Percentiles rank a stretch among this genome's conserved stretches.
Conservation (phyloP, 495 filamentous ascomycete species). For the Podospora comata region DNA sequence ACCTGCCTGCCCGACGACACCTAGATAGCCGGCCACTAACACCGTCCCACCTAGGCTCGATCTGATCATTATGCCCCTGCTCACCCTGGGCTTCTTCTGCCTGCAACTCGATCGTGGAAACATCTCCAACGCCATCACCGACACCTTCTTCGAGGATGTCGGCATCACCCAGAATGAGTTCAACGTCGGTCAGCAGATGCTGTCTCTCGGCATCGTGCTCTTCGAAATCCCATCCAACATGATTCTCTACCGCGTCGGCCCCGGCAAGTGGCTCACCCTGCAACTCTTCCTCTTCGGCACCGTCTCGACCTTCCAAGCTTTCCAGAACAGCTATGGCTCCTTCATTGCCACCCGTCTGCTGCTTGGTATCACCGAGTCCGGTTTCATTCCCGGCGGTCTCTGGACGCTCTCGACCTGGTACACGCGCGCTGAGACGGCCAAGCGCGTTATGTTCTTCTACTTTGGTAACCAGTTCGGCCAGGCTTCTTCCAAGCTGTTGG, state of each 20-base stretch:
- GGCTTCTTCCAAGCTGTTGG: constrained; percentile 43
- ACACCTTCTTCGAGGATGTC: constrained; percentile 49
- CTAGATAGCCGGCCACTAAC: background rate
- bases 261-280: constrained; percentile 54
- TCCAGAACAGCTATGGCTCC: constrained; percentile 47
- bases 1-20: too few relatives aligned
- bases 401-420: constrained; percentile 64
- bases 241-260: constrained; percentile 55
- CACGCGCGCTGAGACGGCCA: constrained; percentile 53
- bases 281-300: constrained; percentile 59
- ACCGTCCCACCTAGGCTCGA: constrained; percentile 40
- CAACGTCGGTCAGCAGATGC: constrained; percentile 56
- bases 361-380: constrained; percentile 52
- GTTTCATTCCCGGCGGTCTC: constrained; percentile 59
- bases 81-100: constrained; percentile 57
- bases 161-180: constrained; percentile 54
- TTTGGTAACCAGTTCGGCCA: constrained; percentile 54
- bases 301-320: constrained; percentile 58
- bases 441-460: constrained; percentile 56
- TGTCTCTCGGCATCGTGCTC: constrained; percentile 56
- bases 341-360: constrained; percentile 54
- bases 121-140: constrained; percentile 35
- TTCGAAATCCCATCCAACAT: constrained; percentile 59
- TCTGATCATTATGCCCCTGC: constrained; percentile 47
- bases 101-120: constrained; percentile 39